These are phyloP conservation scores for Mycena epipterygia DNA, from an alignment of 768 basidiomycete species.

Conservation along the genomic window DNA sequence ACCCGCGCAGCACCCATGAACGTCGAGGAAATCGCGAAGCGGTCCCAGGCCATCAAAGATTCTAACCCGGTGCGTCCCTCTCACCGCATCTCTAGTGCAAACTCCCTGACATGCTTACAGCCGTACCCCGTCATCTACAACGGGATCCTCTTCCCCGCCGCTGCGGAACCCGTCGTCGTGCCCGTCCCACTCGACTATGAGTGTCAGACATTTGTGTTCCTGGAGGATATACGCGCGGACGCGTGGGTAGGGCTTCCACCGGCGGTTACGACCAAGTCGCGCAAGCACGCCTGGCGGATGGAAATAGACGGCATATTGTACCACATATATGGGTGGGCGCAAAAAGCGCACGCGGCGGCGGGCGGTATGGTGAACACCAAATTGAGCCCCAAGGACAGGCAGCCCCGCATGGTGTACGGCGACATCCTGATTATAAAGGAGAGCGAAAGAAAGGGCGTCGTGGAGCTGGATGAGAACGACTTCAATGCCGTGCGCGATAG, in stretches of 20 bases:
- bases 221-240: conserved; percentile 22
- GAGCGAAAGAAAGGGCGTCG: conserved; percentile 23
- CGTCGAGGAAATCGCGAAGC: conserved; percentile 6
- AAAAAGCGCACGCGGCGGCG: conserved; percentile 19
- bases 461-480: conserved; percentile 26
- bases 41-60: conserved; percentile 6
- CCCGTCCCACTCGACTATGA: conserved; percentile 30
- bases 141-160: conserved; percentile 26
- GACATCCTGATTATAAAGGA: conserved; percentile 28
- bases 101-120: background rate
- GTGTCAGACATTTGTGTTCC: conserved; percentile 25
- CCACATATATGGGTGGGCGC: conserved; percentile 5
- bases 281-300: conserved; percentile 29
- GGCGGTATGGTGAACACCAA: conserved; percentile 13
- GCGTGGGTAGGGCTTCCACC: conserved; percentile 15
- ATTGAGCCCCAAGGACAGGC: background rate
- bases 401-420: conserved; percentile 24
- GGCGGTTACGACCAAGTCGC: background rate
- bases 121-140: conserved; percentile 25
- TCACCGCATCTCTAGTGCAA: background rate
- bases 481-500: conserved; percentile 26
- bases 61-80: conserved; percentile 23
- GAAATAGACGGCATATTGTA: conserved; percentile 18
- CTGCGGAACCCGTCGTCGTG: conserved; percentile 22
- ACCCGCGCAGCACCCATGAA: background rate